Evolutionary conservation across 2,329 filamentous ascomycete genomes (phyloP), one percentile per base, ranked within the genome.

Genomic region (Fusarium sp.): DNA sequence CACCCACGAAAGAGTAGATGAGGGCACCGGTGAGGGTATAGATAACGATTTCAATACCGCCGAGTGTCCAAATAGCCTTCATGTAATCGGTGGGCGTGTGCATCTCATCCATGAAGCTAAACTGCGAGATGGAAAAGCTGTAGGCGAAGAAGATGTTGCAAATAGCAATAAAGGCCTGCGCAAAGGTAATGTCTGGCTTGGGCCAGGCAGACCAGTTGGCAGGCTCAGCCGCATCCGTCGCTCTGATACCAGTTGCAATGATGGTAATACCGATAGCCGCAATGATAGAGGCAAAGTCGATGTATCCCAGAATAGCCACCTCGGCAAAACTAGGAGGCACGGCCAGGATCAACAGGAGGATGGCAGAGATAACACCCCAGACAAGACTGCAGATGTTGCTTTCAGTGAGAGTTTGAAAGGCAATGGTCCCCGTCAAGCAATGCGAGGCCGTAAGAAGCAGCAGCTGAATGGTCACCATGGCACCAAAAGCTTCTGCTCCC

Each of bases 81-180:
- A 72, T 68, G 44, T 76, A 82, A 59, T 82, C 80, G 9, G 48
- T 39, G 8, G 81, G 81, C 3, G 80, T 81, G 56, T 82, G 81
- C 81, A 82, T 82, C 72, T 82, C 81, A 52, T 82, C 81, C 81
- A 82, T 82, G 71, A 82, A 82, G 72, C 76, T 79, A 73, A 82
- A 82, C 72, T 82, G 81, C 57, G 78, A 81, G 31, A 82, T 75
- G 14, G 80, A 79, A 38, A 82, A 82, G 67, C 88, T 82, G 79
- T 90, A 92, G 42, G 90, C 89, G 60, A 92, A 87, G 58, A 91
- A 82, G 53, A 92, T 92, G 77, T 92, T 91, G 69, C 81, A 83
- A n/a, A 90, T 82, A 3, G 86, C 84, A 11, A 86, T 81, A 72
- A 90, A 89, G 9, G 81, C 87, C 55, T 85, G 79, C 42, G 81